Percentiles rank a stretch among this genome's conserved stretches.
These are phyloP conservation scores for Neofusicoccum parvum DNA, from an alignment of 2,329 filamentous ascomycete species.

Conservation along the genomic window DNA sequence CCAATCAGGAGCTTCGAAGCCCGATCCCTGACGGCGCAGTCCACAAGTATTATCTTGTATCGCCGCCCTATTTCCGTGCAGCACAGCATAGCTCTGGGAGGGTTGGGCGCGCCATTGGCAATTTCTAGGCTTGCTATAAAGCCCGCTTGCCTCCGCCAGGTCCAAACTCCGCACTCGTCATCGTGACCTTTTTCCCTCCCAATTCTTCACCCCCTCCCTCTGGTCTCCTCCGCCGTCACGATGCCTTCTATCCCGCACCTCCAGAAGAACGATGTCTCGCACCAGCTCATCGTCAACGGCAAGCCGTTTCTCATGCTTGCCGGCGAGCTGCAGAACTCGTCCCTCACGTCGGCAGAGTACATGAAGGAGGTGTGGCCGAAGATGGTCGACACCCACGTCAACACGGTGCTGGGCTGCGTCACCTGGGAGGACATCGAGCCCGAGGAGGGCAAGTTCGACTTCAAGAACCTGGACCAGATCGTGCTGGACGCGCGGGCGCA, in stretches of 20 bases:
- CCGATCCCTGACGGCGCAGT: not conserved
- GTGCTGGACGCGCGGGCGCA: conserved; percentile 42
- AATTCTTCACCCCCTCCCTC: too few species aligned
- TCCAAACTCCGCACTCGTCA: conserved; percentile 16
- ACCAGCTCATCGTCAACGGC: conserved; percentile 49
- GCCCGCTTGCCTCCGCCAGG: not conserved
- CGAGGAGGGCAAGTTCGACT: conserved; percentile 47
- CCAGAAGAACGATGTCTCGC: conserved; percentile 28
- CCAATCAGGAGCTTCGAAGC: not conserved
- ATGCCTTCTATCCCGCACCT: conserved; percentile 28
- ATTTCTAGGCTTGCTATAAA: conserved; percentile 5
- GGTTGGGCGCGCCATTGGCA: too few species aligned
- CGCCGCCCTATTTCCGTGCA: conserved; percentile 12
- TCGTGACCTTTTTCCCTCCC: not conserved
- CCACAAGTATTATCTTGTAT: conserved; percentile 4
- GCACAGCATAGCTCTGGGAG: too few species aligned
- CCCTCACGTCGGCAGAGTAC: conserved; percentile 47
- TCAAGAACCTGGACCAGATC: conserved; percentile 45
- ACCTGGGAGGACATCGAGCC: conserved; percentile 54
- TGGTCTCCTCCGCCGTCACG: not conserved
- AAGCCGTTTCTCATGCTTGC: conserved; percentile 48
- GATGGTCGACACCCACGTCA: conserved; percentile 44
- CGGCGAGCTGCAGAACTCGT: conserved; percentile 53
- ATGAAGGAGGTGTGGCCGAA: conserved; percentile 50
- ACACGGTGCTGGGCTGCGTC: conserved; percentile 50